Conservation (phyloP, 2,329 filamentous ascomycete species). For the Grosmannia serpens region DNA sequence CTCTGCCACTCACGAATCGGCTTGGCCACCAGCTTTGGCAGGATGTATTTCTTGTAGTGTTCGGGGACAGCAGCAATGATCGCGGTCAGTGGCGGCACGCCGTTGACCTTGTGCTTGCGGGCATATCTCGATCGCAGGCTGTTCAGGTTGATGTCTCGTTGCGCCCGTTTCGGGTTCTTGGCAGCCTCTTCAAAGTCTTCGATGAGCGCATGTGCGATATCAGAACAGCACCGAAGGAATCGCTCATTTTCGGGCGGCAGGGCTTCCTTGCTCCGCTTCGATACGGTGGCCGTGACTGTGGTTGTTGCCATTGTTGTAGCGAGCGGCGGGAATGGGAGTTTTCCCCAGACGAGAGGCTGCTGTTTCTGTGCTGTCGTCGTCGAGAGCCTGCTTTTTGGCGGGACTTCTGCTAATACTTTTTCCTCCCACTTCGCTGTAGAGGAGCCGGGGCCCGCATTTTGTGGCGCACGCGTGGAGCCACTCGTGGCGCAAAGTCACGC, state of each 20-base stretch:
- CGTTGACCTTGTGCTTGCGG: conserved; percentile 84
- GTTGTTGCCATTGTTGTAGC: not conserved
- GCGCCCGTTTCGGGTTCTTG: conserved; percentile 58
- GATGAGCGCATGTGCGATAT: conserved; percentile 87
- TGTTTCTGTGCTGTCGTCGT: not conserved
- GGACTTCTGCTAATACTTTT: not conserved
- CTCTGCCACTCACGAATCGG: conserved; percentile 57
- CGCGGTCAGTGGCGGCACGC: conserved; percentile 82
- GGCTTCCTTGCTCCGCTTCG: conserved; percentile 34
- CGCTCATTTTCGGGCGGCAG: conserved; percentile 88
- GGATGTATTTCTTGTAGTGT: conserved; percentile 98
- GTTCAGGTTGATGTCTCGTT: conserved; percentile 89
- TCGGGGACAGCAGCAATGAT: conserved; percentile 99
- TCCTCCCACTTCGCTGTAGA: not conserved
- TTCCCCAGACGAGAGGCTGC: too few species aligned
- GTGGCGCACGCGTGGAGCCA: not conserved
- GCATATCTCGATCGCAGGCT: conserved; percentile 73
- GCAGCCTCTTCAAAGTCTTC: conserved; percentile 75
- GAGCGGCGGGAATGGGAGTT: not conserved
- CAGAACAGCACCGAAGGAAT: conserved; percentile 86
- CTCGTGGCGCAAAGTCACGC: not conserved
- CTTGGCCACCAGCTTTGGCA: conserved; percentile 93
- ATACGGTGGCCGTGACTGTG: conserved; percentile 33
- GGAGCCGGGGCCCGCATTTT: too few species aligned
- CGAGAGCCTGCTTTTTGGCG: not conserved